A percentile compares a stretch with the other conserved stretches of the same genome.
phyloP scores from a whole-genome alignment of 2,329 filamentous ascomycete genomes.

The Aureobasidium sp. region DNA sequence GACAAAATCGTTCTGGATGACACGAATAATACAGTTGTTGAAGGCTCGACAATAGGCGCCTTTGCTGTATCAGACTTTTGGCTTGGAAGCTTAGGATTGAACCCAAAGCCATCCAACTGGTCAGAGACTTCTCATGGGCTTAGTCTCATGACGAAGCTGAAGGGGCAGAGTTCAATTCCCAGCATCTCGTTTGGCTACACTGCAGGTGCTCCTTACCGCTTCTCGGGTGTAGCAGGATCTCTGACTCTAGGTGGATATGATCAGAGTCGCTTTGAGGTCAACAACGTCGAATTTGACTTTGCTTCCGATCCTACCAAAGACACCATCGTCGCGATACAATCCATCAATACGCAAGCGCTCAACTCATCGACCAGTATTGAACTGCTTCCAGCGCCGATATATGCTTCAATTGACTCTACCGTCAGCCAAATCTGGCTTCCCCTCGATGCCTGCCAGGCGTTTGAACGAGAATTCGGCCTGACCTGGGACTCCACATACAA shows the following conservation, averaged over 20 bases:
- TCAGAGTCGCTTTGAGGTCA: conserved; percentile 50
- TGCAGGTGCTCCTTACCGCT: conserved; percentile 62
- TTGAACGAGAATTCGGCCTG: conserved; percentile 32
- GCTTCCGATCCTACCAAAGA: conserved; percentile 50
- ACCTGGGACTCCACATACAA: conserved; percentile 28
- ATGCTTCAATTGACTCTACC: conserved; percentile 36
- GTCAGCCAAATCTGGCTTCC: conserved; percentile 36
- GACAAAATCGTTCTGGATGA: conserved; percentile 36
- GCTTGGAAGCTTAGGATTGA: conserved; percentile 41
- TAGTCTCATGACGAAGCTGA: conserved; percentile 46
- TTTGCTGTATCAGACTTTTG: conserved; percentile 35
- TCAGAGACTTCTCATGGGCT: conserved; percentile 40
- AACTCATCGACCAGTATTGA: conserved; percentile 28
- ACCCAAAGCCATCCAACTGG: conserved; percentile 44
- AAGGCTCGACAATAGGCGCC: conserved; percentile 35
- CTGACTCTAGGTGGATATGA: conserved; percentile 67
- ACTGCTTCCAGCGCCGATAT: conserved; percentile 33
- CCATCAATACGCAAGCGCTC: conserved; percentile 28
- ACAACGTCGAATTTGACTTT: conserved; percentile 52
- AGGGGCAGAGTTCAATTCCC: conserved; percentile 52
- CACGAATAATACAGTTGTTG: conserved; percentile 31
- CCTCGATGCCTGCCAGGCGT: conserved; percentile 25
- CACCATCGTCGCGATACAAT: conserved; percentile 49
- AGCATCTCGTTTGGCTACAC: conserved; percentile 71
- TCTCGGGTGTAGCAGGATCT: conserved; percentile 30